Base-by-base conservation (phyloP, 345 rosid genomes). In the Durio zibethinus region DNA sequence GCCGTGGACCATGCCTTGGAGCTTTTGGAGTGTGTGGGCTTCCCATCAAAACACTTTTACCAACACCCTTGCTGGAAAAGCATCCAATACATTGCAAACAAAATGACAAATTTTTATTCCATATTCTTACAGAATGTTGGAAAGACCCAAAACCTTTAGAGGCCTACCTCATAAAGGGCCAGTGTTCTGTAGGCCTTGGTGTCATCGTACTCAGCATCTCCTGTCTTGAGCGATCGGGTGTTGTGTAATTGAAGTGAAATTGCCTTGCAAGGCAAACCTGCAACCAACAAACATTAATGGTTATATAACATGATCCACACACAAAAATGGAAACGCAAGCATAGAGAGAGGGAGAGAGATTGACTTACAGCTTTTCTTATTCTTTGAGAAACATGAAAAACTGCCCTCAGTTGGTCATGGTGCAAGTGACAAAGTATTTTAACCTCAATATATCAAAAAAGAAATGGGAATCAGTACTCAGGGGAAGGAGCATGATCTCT, bases 21-120 rank as follows among this genome's bases (percentile, higher is more conserved):
- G 99, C 98, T 86, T 90, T 91, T 25, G 96, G 98, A 36, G 99
- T 90, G 72, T 87, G 90, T 35, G 97, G 98, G 76, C 92, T 90
- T 14, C 83, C 53, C 73, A 81, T 27, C 52, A 84, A 78, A 71
- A 60, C 72, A 35, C 86, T 79, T 76, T 83, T 92, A 4, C 88
- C 90, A 77, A 90, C 94, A 62, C 84, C 91, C 85, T 82, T 93
- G 90, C 94, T 89, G 90, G 74, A 78, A 71, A 1, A 65, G 29
- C 42, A 75, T 23, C 48, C 66, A 47, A 70, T 25, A 74, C 47
- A 35, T 33, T 42, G 48, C 45, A 35, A 64, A 52, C 43, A n/a
- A 53, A 38, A 60, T 4, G 52, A 18, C 38, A 18, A 21, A 53
- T 4, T 14, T 12, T 21, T 7, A 31, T 64, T 60, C 47, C 21